A percentile compares a stretch with the other conserved stretches of the same genome.
Conservation (phyloP, 2,329 filamentous ascomycete genomes). For the Sporothrix globosa region DNA sequence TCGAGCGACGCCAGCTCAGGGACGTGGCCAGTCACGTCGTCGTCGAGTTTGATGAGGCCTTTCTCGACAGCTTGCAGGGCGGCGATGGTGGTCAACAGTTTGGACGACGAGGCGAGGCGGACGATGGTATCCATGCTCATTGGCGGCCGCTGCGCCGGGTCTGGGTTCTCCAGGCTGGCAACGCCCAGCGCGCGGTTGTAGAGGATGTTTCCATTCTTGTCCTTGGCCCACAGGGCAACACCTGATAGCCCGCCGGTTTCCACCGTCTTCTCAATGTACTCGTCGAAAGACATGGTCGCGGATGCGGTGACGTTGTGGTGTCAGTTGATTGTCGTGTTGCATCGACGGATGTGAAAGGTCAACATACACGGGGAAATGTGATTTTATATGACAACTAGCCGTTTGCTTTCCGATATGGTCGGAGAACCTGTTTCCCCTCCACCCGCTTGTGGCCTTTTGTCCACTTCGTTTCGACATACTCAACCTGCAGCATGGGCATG, state of each 20-base stretch:
- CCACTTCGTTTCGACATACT: background rate
- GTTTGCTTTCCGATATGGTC: background rate
- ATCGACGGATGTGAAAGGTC: background rate
- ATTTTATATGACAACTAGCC: background rate
- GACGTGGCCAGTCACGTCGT: constrained; percentile 42
- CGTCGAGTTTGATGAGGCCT: constrained; percentile 30
- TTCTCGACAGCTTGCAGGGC: constrained; percentile 32
- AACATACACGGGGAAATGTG: background rate
- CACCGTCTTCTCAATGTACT: constrained; percentile 32
- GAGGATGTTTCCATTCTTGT: constrained; percentile 9
- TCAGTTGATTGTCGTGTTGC: background rate
- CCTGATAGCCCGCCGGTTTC: constrained; percentile 27
- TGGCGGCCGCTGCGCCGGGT: constrained; percentile 19
- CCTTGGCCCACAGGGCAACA: constrained; percentile 31
- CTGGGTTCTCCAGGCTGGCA: constrained; percentile 22
- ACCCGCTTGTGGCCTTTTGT: background rate
- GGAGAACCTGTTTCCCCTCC: background rate
- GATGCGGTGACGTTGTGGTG: background rate
- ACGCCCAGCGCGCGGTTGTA: constrained; percentile 25
- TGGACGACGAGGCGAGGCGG: constrained; percentile 32
- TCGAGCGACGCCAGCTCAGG: constrained; percentile 50
- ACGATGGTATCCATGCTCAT: constrained; percentile 31
- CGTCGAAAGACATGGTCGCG: constrained; percentile 27
- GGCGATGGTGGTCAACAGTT: constrained; percentile 31
- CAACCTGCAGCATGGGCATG: background rate